Conservation (phyloP, 1,284 basidiomycete species). For the Ceraceosorus guamensis region DNA sequence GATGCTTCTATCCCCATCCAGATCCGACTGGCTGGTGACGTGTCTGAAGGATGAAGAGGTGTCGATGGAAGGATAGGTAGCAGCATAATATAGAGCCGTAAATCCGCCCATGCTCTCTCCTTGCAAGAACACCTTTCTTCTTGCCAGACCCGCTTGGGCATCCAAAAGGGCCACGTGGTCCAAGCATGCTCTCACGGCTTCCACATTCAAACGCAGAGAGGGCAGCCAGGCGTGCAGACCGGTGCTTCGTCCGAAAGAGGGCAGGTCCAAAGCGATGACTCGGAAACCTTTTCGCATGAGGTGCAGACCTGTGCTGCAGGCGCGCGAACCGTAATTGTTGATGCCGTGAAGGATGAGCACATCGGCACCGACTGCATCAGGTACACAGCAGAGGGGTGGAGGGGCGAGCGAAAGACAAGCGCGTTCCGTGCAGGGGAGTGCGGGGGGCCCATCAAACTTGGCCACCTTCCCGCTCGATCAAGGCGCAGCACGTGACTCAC, state of each 20-base stretch:
- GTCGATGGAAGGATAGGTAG: constrained; percentile 35
- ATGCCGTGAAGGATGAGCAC: constrained; percentile 42
- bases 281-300: constrained; percentile 53
- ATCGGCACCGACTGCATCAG: constrained; percentile 22
- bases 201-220: constrained; percentile 49
- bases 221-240: constrained; percentile 53
- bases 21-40: not conserved
- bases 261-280: constrained; percentile 53
- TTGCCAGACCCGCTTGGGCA: not conserved
- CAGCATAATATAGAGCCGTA: constrained; percentile 47
- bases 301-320: constrained; percentile 50
- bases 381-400: not conserved
- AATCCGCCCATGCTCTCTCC: constrained; percentile 51
- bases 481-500: not conserved
- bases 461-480: too few relatives aligned
- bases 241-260: constrained; percentile 49
- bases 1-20: not conserved
- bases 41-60: constrained; percentile 12
- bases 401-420: not conserved
- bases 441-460: too few relatives aligned
- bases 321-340: constrained; percentile 45
- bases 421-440: not conserved
- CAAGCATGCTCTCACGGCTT: constrained; percentile 52
- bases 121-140: constrained; percentile 47
- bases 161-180: constrained; percentile 48